phyloP scores from a whole-genome alignment of 495 filamentous ascomycete genomes.

The Ascodesmis nigricans region DNA sequence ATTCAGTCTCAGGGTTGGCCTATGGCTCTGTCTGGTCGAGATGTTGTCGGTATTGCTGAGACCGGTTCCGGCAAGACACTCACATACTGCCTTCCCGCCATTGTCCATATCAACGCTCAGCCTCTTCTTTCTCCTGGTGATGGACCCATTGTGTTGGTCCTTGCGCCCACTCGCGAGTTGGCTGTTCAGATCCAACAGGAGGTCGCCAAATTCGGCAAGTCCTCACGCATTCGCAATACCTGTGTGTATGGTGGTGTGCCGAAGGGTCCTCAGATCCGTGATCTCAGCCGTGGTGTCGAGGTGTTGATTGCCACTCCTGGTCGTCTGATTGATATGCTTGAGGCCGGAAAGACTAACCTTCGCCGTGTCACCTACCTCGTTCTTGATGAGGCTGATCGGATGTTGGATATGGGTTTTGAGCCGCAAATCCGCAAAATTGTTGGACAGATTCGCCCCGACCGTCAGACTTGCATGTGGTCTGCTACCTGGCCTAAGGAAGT shows the following conservation, averaged over 20 bases:
- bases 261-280: slow-evolving; percentile 86
- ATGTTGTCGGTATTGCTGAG: slow-evolving; percentile 98
- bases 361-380: slow-evolving; percentile 92
- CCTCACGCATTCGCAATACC: slow-evolving; percentile 92
- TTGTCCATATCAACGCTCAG: slow-evolving; percentile 98
- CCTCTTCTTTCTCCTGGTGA: slow-evolving; percentile 91
- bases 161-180: slow-evolving; percentile 90
- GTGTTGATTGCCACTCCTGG: slow-evolving; percentile 92
- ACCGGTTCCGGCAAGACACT: slow-evolving; percentile 98
- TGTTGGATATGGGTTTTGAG: slow-evolving; percentile 84
- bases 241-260: slow-evolving; percentile 98
- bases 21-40: slow-evolving; percentile 93
- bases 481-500: slow-evolving; percentile 99
- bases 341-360: slow-evolving; percentile 92
- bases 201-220: slow-evolving; percentile 91
- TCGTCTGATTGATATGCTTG: slow-evolving; percentile 95
- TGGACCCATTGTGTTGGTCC: slow-evolving; percentile 84
- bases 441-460: slow-evolving; percentile 87
- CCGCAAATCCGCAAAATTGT: slow-evolving; percentile 33
- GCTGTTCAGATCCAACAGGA: slow-evolving; percentile 95
- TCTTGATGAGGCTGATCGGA: slow-evolving; percentile 73
- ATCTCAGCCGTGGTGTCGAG: slow-evolving; percentile 69
- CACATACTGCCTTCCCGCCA: slow-evolving; percentile 93
- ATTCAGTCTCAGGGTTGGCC: slow-evolving; percentile 99
- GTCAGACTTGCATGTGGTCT: slow-evolving; percentile 99